Evolutionary conservation across 1,139 yeast species (phyloP).

Genomic region (Saccharomyces hybrid): DNA sequence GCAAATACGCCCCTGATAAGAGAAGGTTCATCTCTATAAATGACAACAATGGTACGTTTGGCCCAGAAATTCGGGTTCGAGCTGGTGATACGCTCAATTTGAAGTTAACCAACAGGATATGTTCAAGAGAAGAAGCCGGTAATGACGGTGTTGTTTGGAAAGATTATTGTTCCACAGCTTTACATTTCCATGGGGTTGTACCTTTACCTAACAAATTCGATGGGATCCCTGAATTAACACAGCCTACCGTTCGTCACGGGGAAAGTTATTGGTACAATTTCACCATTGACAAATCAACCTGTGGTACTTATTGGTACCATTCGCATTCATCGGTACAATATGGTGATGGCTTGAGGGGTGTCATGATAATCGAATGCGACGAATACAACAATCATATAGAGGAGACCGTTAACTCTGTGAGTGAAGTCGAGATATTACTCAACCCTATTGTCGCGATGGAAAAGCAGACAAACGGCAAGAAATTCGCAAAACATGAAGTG

Average conservation of each 20-base stretch:
- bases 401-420: constrained; percentile 26
- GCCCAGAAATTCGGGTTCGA: constrained; percentile 19
- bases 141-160: constrained; percentile 10
- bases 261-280: constrained; percentile 36
- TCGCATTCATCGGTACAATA: constrained; percentile 44
- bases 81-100: constrained; percentile 21
- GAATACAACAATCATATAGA: constrained; percentile 39
- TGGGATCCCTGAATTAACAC: constrained; percentile 42
- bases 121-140: constrained; percentile 12
- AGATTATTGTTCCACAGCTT: constrained; percentile 29
- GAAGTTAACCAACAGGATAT: constrained; percentile 17
- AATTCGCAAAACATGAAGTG: constrained; percentile 47
- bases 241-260: constrained; percentile 37
- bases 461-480: constrained; percentile 36
- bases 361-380: constrained; percentile 40
- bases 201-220: constrained; percentile 36
- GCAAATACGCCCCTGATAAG: constrained; percentile 7
- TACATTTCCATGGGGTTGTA: constrained; percentile 46
- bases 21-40: constrained; percentile 21
- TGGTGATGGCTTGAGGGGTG: constrained; percentile 44
- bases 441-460: constrained; percentile 43
- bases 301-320: constrained; percentile 48
- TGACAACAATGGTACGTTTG: constrained; percentile 13
- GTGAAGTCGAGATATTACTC: constrained; percentile 20
- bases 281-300: constrained; percentile 35